phyloP scores from a whole-genome alignment of 1,284 basidiomycete species.

The Trichosporon sp. region DNA sequence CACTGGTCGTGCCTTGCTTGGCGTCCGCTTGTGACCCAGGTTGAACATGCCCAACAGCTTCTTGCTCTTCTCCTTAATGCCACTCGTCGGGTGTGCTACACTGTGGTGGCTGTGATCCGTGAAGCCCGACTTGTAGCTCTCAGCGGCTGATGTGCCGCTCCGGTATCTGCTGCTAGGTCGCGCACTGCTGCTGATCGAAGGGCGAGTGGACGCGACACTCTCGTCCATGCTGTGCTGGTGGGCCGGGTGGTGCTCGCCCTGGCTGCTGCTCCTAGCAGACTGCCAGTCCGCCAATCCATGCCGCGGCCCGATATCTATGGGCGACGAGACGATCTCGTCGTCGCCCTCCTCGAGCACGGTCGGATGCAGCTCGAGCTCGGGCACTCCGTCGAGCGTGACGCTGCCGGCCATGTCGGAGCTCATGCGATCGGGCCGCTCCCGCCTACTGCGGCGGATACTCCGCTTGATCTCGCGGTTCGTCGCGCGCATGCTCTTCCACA shows the following conservation, averaged over 20 bases:
- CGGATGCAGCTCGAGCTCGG: conserved; percentile 24
- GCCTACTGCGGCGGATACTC: conserved; percentile 36
- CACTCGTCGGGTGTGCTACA: neutral
- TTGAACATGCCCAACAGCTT: conserved; percentile 45
- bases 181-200: neutral
- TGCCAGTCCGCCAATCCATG: conserved; percentile 23
- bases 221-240: neutral
- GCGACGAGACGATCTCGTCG: neutral
- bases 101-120: conserved; percentile 10
- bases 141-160: neutral
- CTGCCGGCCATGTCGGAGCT: conserved; percentile 18
- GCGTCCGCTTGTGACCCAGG: conserved; percentile 27
- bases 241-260: neutral
- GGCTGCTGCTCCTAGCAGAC: conserved; percentile 25
- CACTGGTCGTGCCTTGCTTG: neutral
- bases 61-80: conserved; percentile 47
- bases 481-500: conserved; percentile 57
- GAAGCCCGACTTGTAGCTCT: neutral
- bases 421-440: conserved; percentile 28
- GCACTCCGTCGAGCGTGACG: conserved; percentile 24
- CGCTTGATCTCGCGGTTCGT: conserved; percentile 47
- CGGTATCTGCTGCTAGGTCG: neutral
- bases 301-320: conserved; percentile 1
- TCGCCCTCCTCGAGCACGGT: conserved; percentile 2
- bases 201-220: neutral